Base-by-base conservation (phyloP, 768 basidiomycete species). In the Cyclocybe cylindracea region DNA sequence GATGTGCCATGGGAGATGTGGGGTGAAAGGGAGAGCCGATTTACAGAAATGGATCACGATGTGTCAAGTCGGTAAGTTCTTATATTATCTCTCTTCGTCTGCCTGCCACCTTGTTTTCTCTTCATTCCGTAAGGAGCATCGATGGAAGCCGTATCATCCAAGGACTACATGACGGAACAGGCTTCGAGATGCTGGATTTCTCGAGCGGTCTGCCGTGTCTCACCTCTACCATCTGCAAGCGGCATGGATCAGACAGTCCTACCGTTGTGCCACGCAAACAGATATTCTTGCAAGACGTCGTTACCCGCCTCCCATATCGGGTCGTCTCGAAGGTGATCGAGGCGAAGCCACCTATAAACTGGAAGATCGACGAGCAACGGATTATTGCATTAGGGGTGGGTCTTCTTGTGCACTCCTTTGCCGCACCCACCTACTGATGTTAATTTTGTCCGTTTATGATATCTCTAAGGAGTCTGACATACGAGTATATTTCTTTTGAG, bases 341-440 rank as follows among this genome's bases (percentile, higher is more conserved):
- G 2, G 43, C 44, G 9, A 8, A 18, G 1, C 56, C 43, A 43
- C 56, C 46, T 33, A 51, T 51, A 11, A 54, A 43, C 31, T 56
- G 54, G 57, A 56, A n/a, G n/a, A n/a, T 61, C 46, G 57, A 61
- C 24, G 49, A 56, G 19, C 51, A 61, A 38, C 40, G 51, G n/a
- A 32, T 61, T 19, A 39, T 58, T 24, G 57, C 54, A 11, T 37
- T 61, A 19, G 51, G 56, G 11, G 48, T 55, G 11, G 48, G 39
- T 40, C 24, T 24, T 24, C 24, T 24, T 24, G 24, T 24, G 24
- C 24, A 24, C 24, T 24, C 24, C 24, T 24, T 24, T 24, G 24
- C 24, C 24, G 24, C 24, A 2, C 24, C 24, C 24, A 24, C 24
- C 24, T 24, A 24, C 24, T 24, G 24, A 24, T 24, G 24, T 24